Evolutionary conservation across 2,329 filamentous ascomycete genomes (phyloP).

Genomic region (Graphilbum ipis-grandicollis): DNA sequence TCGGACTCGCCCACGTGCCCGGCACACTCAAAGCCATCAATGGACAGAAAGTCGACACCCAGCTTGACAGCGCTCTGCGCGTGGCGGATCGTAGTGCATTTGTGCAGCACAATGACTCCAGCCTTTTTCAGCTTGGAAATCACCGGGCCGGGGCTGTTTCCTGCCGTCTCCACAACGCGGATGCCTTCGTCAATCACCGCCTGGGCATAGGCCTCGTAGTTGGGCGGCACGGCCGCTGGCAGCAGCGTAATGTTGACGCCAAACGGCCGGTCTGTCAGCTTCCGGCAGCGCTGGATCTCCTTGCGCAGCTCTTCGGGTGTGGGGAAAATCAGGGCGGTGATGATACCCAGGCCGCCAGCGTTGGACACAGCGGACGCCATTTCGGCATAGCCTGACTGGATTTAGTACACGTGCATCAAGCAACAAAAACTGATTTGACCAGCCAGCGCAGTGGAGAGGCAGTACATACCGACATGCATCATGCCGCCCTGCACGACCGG

Average conservation of each 20-base stretch:
- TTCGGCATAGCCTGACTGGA: constrained; percentile 66
- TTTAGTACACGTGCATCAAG: constrained; percentile 12
- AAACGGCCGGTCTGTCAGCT: constrained; percentile 65
- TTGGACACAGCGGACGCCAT: constrained; percentile 62
- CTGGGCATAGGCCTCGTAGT: constrained; percentile 84
- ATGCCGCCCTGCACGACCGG: constrained; percentile 76
- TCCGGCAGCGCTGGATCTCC: constrained; percentile 77
- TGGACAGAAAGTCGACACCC: constrained; percentile 89
- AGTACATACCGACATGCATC: constrained; percentile 19
- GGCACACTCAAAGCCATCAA: constrained; percentile 96
- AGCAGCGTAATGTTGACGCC: constrained; percentile 92
- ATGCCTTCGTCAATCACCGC: constrained; percentile 88
- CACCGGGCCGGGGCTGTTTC: constrained; percentile 61
- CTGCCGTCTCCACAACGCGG: constrained; percentile 50
- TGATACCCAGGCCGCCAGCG: constrained; percentile 66
- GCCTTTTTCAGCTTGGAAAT: constrained; percentile 75
- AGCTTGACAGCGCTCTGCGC: constrained; percentile 83
- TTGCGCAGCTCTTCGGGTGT: constrained; percentile 80
- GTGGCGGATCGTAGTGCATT: constrained; percentile 93
- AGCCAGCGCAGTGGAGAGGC: neutral
- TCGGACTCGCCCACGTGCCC: constrained; percentile 76
- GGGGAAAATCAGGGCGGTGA: constrained; percentile 83
- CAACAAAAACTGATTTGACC: neutral
- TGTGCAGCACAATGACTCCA: constrained; percentile 71
- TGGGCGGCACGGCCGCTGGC: constrained; percentile 72